These are phyloP conservation scores for Daldinia caldariorum DNA, from an alignment of 495 filamentous ascomycete genomes.

Conservation along the genomic window DNA sequence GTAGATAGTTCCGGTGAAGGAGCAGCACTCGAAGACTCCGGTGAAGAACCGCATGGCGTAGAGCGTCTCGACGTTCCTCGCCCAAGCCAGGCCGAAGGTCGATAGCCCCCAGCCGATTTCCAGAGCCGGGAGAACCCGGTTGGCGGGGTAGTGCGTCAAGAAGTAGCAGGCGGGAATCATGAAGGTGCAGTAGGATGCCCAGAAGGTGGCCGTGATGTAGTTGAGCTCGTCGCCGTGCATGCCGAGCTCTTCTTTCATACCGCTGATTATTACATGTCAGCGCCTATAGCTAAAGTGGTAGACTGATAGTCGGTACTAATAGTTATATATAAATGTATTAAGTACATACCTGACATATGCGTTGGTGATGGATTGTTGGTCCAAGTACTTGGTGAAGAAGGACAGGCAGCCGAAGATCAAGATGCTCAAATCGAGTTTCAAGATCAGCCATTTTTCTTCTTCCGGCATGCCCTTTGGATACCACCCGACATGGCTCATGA, in stretches of 20 bases:
- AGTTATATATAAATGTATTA: not conserved
- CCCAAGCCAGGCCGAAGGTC: constrained; percentile 46
- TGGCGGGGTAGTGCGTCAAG: constrained; percentile 47
- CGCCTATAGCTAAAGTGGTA: not conserved
- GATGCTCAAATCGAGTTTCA: constrained; percentile 51
- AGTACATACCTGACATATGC: constrained; percentile 51
- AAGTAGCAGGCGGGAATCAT: constrained; percentile 56
- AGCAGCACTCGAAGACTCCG: constrained; percentile 57
- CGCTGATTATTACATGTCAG: constrained; percentile 24
- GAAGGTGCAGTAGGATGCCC: constrained; percentile 53
- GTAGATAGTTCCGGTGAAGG: constrained; percentile 48
- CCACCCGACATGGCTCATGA: constrained; percentile 46
- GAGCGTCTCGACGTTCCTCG: constrained; percentile 40
- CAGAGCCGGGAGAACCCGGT: constrained; percentile 45
- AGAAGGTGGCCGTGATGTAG: constrained; percentile 52
- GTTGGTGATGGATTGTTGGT: constrained; percentile 51
- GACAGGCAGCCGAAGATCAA: constrained; percentile 50
- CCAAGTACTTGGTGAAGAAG: constrained; percentile 53
- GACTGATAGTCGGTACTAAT: too few species aligned
- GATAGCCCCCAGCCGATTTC: constrained; percentile 51
- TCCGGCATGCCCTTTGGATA: constrained; percentile 46
- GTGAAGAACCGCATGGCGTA: constrained; percentile 57
- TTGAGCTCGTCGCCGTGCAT: constrained; percentile 47
- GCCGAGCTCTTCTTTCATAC: constrained; percentile 49
- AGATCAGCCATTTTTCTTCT: constrained; percentile 45